Base-by-base conservation (phyloP, 176 grass and related monocot species). In the Pontederia paniculata region DNA sequence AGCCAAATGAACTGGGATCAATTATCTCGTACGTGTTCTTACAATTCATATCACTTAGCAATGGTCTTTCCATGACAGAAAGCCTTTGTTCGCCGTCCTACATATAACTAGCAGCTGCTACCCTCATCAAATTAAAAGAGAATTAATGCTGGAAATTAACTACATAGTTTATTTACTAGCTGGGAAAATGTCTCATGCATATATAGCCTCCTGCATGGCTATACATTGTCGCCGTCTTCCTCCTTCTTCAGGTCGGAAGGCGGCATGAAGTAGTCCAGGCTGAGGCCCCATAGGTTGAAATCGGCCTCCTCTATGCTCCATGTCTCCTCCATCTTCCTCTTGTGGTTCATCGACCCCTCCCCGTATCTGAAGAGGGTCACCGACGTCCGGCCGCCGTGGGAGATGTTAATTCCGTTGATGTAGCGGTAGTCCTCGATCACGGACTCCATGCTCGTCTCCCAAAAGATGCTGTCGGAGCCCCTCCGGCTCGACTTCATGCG, bases 361-460 rank as follows among this genome's bases (percentile, higher is more conserved):
- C 86, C 93, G 58, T 98, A 98, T 0, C 86, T 77, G 76, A 88
- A 86, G 44, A 91, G 78, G 44, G 86, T 98, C 70, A 89, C 69
- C 65, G 57, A 21, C 52, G 93, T 98, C 49, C 23, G 63, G 5
- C 93, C 93, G n/a, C 77, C 93, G 45, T 98, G 86, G 52, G 93
- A 83, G 71, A 98, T 79, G 72, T 84, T 98, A 73, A 91, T 66
- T 72, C 93, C 83, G 22, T 88, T 74, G 78, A 91, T 80, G 65
- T 57, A 72, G 74, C 93, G 80, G 86, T 98, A 98, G 76, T 91
- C 83, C 47, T 74, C 58, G 72, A 98, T 90, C 57, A 77, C 69
- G 11, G 86, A 98, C 69, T 91, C 93, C 85, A 91, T 91, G 78
- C 71, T 74, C 48, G 93, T 88, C 77, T 91, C 93, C 93, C 93